A percentile compares a stretch with the other conserved stretches of the same genome.
Evolutionary conservation across 441 rosid genomes (phyloP).

Genomic region (Pelargonium fulgidum): DNA sequence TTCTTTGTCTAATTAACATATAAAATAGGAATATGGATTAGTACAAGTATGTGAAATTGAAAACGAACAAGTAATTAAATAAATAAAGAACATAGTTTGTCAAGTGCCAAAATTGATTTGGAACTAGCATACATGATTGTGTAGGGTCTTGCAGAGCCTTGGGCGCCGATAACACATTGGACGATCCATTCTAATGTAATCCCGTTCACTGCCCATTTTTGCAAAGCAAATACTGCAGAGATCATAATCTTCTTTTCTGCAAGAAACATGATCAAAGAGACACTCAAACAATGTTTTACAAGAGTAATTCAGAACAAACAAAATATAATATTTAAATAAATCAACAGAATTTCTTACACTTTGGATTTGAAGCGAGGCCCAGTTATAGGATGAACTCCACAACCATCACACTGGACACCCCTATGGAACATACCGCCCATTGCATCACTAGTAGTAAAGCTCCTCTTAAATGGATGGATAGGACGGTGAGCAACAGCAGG

Average conservation of each 20-base stretch:
- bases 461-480: constrained; percentile 25
- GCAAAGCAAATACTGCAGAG: constrained; percentile 77
- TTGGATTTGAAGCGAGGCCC: constrained; percentile 85
- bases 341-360: constrained; percentile 46
- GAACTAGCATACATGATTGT: constrained; percentile 30
- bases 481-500: constrained; percentile 18
- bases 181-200: constrained; percentile 61
- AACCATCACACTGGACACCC: constrained; percentile 79
- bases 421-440: constrained; percentile 51
- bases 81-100: background rate
- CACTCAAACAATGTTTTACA: background rate
- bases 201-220: constrained; percentile 57
- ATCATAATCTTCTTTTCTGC: constrained; percentile 76
- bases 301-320: background rate
- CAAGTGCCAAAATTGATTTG: constrained; percentile 12
- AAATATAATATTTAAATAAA: background rate
- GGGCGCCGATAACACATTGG: constrained; percentile 39
- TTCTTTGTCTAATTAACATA: constrained; percentile 20
- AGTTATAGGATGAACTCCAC: constrained; percentile 78
- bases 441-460: constrained; percentile 26
- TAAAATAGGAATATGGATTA: background rate
- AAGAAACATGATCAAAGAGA: constrained; percentile 3
- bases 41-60: background rate
- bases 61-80: too few species aligned
- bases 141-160: constrained; percentile 30